phyloP scores from a whole-genome alignment of 441 rosid species.

The Gossypium lobatum region DNA sequence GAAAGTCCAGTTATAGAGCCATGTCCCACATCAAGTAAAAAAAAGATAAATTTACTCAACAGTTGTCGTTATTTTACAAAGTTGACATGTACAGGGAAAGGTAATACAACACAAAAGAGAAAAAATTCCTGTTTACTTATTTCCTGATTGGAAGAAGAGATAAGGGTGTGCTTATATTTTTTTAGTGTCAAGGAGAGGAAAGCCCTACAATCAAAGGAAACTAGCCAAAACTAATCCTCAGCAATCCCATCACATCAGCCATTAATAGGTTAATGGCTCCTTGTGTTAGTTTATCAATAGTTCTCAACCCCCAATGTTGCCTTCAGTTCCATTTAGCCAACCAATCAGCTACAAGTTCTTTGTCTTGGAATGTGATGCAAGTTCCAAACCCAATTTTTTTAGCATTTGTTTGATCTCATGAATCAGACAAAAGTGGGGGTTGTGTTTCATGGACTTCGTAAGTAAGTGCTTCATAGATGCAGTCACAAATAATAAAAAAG shows the following conservation, averaged over 20 bases:
- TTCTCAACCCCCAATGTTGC: not conserved
- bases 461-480: not conserved
- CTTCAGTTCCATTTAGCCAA: not conserved
- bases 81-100: not conserved
- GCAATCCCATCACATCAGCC: not conserved
- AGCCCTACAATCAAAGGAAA: not conserved
- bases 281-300: not conserved
- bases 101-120: not conserved
- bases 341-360: not conserved
- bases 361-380: not conserved
- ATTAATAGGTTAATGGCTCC: not conserved
- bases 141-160: not conserved
- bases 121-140: not conserved
- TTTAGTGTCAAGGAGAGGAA: not conserved
- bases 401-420: not conserved
- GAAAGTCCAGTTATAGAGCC: not conserved
- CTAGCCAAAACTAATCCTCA: not conserved
- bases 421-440: not conserved
- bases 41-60: not conserved
- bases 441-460: not conserved
- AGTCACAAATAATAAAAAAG: not conserved
- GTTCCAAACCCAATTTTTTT: not conserved
- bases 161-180: not conserved
- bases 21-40: not conserved
- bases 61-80: not conserved